Base-by-base conservation (phyloP, 2,329 filamentous ascomycete species). In the Cladosporium cucumerinum region DNA sequence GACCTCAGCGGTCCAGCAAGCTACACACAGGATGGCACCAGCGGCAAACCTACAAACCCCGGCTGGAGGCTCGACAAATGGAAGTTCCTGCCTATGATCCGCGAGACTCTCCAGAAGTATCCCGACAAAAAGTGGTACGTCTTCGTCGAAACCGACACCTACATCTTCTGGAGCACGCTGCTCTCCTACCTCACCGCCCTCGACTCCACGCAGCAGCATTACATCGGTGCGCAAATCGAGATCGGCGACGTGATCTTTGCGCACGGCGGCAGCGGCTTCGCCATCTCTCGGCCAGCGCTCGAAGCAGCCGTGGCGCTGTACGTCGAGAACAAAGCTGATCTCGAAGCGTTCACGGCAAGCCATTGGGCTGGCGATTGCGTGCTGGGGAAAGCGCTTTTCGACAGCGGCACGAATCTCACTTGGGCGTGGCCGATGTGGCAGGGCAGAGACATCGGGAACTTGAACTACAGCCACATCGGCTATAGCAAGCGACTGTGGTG, bases 81-180 rank as follows among this genome's bases (percentile, higher is more conserved):
- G 77, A 86, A 86, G 70, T 85, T 85, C 66, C 70, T 86, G 32
- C 82, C 84, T 25, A 84, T 83, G 78, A 74, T 85, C 6, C 66
- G 72, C 43, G 64, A 65, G 18, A 73, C 72, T 1, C 58, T 69
- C 55, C 34, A 60, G 28, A 71, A 76, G 43, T 72, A 74, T 49
- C 80, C 81, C 2, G 74, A 83, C 28, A 82, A 82, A 57, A 83
- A 82, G 63, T 87, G 85, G 85, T 87, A 82, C 67, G 76, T 86
- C 59, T 87, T 87, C 71, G 81, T 85, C 54, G 85, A 86, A 68
- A 81, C 83, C 0, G 85, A 87, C 69, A 86, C 84, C 0, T 86
- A 84, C 66, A 74, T 86, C 52, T 76, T 84, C 8, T 83, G 84
- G 78, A 74, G 79, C 43, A 83, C 82, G 18, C 57, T 79, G 16